Conservation (phyloP, 2,329 filamentous ascomycete genomes). For the Ophiocordyceps robertsii region DNA sequence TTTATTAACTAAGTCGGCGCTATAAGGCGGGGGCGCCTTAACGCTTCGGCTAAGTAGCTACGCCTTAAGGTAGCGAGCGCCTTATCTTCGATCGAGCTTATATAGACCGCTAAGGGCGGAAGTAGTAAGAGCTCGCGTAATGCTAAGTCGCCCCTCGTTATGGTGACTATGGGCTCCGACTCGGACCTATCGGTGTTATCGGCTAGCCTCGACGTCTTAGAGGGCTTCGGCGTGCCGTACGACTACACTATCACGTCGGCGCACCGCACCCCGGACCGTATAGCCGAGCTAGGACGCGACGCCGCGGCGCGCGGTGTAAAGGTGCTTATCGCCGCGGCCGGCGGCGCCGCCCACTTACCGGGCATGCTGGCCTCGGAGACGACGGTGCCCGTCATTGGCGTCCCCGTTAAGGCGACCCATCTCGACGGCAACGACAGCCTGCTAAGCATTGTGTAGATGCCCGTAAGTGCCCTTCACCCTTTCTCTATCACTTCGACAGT, state of each 20-base stretch:
- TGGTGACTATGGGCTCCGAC: conserved; percentile 76
- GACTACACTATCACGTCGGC: conserved; percentile 67
- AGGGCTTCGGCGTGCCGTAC: conserved; percentile 59
- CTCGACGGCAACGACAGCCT: conserved; percentile 61
- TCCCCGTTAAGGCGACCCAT: conserved; percentile 62
- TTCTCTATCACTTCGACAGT: background rate
- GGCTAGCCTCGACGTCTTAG: conserved; percentile 51
- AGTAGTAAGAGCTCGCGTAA: conserved; percentile 10
- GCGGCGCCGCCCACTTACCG: conserved; percentile 59
- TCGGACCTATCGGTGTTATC: conserved; percentile 59
- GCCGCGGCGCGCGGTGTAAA: conserved; percentile 54
- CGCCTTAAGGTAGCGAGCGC: conserved; percentile 13
- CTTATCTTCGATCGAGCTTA: background rate
- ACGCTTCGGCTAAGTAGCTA: conserved; percentile 22
- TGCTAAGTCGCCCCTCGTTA: conserved; percentile 42
- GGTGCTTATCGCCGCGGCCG: conserved; percentile 64
- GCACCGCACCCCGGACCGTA: conserved; percentile 58
- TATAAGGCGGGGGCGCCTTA: conserved; percentile 41
- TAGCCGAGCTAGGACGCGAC: conserved; percentile 51
- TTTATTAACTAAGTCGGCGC: conserved; percentile 52
- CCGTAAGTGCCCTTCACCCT: conserved; percentile 26
- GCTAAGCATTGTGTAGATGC: conserved; percentile 67
- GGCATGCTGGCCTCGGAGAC: conserved; percentile 66
- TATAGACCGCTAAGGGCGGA: background rate
- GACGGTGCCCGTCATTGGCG: conserved; percentile 60